Conservation (phyloP, 768 basidiomycete species). For the Mycena maculata region DNA sequence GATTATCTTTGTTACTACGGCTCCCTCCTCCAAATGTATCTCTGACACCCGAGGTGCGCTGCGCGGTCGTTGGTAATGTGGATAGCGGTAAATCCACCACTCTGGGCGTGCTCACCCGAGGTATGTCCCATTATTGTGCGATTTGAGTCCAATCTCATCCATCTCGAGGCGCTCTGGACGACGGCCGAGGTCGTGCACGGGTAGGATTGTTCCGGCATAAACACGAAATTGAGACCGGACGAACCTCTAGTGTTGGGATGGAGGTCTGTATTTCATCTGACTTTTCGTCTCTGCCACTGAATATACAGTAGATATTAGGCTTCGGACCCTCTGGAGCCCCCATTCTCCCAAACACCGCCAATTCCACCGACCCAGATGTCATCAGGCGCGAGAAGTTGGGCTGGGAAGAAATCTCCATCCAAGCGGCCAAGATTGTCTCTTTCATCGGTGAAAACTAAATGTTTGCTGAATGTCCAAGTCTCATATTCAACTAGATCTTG, state of each 20-base stretch:
- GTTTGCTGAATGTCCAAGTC: background rate
- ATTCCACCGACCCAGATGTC: slow-evolving; percentile 69
- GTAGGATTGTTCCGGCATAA: slow-evolving; percentile 95
- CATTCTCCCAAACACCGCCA: slow-evolving; percentile 75
- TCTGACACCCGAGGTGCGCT: slow-evolving; percentile 90
- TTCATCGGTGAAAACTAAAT: slow-evolving; percentile 75
- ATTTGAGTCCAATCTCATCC: slow-evolving; percentile 15
- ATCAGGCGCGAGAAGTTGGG: slow-evolving; percentile 87
- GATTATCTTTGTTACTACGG: slow-evolving; percentile 72
- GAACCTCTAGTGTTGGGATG: slow-evolving; percentile 97
- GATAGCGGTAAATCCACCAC: slow-evolving; percentile 96
- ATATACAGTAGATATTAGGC: slow-evolving; percentile 77
- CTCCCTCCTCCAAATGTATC: slow-evolving; percentile 82
- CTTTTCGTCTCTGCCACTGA: background rate
- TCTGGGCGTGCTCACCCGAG: slow-evolving; percentile 94
- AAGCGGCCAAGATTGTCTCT: slow-evolving; percentile 91
- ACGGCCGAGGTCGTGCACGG: slow-evolving; percentile 84
- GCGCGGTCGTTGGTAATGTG: slow-evolving; percentile 96
- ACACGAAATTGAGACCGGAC: slow-evolving; percentile 95
- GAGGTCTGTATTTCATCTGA: slow-evolving; percentile 69
- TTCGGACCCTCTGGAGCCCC: slow-evolving; percentile 83
- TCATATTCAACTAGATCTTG: slow-evolving; percentile 70
- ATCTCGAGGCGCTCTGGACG: slow-evolving; percentile 75
- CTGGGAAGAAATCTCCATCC: slow-evolving; percentile 95
- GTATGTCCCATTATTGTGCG: slow-evolving; percentile 46